Evolutionary conservation across 768 basidiomycete species (phyloP).

Genomic region (Lactarius pseudohatsudake): DNA sequence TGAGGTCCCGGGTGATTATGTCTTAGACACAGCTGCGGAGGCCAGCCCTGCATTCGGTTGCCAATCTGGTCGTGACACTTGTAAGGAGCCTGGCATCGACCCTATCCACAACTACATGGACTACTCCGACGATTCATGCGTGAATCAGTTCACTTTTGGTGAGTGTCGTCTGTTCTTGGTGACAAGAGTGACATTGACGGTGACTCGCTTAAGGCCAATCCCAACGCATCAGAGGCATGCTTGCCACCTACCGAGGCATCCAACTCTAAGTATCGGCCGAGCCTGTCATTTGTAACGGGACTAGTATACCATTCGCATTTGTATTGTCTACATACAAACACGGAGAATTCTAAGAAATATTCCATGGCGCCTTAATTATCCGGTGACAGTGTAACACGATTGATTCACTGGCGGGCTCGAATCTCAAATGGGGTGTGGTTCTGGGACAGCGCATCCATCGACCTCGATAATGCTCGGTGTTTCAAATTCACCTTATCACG

Average conservation of each 20-base stretch:
- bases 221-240: conserved; percentile 42
- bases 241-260: conserved; percentile 47
- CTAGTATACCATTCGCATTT: no score
- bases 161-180: not conserved
- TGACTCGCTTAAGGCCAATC: conserved; percentile 29
- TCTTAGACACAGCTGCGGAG: conserved; percentile 54
- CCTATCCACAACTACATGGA: conserved; percentile 57
- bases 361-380: no score
- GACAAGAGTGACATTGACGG: not conserved
- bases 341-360: no score
- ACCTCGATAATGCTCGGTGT: no score
- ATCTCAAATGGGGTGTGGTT: no score
- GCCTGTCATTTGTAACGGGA: no score
- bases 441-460: no score
- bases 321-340: no score
- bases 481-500: no score
- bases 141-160: conserved; percentile 50
- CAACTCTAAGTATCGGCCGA: conserved; percentile 23
- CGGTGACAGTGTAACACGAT: no score
- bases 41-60: conserved; percentile 43
- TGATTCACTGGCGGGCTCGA: no score
- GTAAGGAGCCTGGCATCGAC: conserved; percentile 35
- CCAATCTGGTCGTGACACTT: conserved; percentile 35
- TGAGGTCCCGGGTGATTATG: conserved; percentile 41
- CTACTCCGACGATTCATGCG: conserved; percentile 52